Percentiles rank a stretch among this genome's conserved stretches.
Conservation (phyloP, 345 rosid genomes). For the Crucihimalaya himalaica region DNA sequence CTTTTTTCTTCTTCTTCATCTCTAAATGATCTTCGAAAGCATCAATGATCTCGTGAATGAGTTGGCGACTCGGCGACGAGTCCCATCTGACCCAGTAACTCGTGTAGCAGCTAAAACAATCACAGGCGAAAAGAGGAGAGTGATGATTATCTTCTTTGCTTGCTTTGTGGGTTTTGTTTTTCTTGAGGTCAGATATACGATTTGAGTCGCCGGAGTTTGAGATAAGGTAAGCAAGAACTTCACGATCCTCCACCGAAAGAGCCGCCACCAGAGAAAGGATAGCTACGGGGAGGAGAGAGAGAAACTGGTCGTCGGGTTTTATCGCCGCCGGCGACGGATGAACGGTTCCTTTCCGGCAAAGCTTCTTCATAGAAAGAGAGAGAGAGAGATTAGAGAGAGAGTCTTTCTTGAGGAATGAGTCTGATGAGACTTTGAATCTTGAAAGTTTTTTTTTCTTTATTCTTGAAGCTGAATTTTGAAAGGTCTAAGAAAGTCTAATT, state of each 20-base stretch:
- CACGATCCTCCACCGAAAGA: conserved; percentile 65
- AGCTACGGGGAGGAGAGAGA: conserved; percentile 70
- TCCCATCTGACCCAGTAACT: conserved; percentile 91
- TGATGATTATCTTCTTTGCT: conserved; percentile 39
- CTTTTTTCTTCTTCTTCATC: conserved; percentile 36
- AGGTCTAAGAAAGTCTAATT: conserved; percentile 10
- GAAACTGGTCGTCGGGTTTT: conserved; percentile 53
- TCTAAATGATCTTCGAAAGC: conserved; percentile 59
- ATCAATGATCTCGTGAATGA: conserved; percentile 80
- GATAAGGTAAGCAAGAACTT: conserved; percentile 64
- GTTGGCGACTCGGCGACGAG: conserved; percentile 68
- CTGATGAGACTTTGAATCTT: conserved; percentile 31
- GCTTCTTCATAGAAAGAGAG: conserved; percentile 58
- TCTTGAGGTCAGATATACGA: conserved; percentile 16
- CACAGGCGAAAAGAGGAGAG: conserved; percentile 61
- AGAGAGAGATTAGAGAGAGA: conserved; percentile 18
- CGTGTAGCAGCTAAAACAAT: conserved; percentile 77
- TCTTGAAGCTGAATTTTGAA: conserved; percentile 15
- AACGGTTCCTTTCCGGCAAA: conserved; percentile 65
- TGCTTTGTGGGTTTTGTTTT: conserved; percentile 26
- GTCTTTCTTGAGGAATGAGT: conserved; percentile 35
- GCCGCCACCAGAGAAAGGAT: conserved; percentile 66
- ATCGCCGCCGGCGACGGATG: conserved; percentile 57
- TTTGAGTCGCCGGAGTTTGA: conserved; percentile 45
- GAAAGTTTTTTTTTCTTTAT: background rate